Evolutionary conservation across 2,329 filamentous ascomycete species (phyloP), one percentile per base, ranked within the genome.

Genomic region (Lecanicillium sp.): DNA sequence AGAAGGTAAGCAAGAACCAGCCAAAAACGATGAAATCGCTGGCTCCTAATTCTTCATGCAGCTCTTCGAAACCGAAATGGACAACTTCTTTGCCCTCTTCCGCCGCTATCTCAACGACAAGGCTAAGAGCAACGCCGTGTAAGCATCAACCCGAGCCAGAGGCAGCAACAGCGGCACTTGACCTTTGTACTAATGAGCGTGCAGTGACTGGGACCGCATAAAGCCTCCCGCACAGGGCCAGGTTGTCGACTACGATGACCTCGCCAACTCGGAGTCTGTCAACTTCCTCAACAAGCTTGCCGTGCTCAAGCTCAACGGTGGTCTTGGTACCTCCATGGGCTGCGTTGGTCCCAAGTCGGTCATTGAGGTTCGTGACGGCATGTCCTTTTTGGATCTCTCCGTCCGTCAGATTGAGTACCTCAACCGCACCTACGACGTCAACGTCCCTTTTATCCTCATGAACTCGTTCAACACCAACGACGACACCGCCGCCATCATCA

Each of bases 391-490:
- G 52, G 92, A 98, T 69, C 77, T 98, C 56, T 97, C 92, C 15
- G 92, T 98, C 55, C 87, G 92, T 58, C 92, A 98, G 76, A 94
- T 98, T 60, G 92, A 98, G 73, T 94, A 88, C 75, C 83, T 98
- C 54, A 98, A 98, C 83, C 85, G 89, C 65, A 97, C 88, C 49
- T 97, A 96, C 73, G 79, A 84, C 54, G 87, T 94, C 65, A 97
- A 96, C 62, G 92, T 98, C 25, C 92, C 92, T 35, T 96, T 98
- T 67, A 81, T 98, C 52, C 82, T 98, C 55, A 98, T 98, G 92
- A 98, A 98, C 82, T 97, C 92, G 40, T 98, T 98, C 85, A 98
- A 98, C 79, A 98, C 92, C 62, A 89, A 98, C 64, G 80, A 90
- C 56, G 92, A 98, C 61, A 98, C 92, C 37, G 88, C 89, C 47